Evolutionary conservation across 176 grass and related monocot species (phyloP), one percentile per base, ranked within the genome.

Genomic region (Triticum dicoccoides): DNA sequence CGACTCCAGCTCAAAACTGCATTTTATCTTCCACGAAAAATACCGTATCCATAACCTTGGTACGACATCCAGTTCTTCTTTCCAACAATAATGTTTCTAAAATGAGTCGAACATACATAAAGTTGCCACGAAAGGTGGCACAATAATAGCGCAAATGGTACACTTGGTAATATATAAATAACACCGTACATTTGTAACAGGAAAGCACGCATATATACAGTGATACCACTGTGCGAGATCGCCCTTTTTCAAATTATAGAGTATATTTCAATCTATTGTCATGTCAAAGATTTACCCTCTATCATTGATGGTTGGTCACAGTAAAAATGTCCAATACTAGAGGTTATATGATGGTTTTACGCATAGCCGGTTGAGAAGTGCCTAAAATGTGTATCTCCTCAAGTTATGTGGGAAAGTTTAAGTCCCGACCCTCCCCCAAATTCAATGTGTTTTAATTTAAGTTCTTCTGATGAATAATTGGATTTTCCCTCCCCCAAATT

Each of bases 201-300:
- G 1, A 65, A 79, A 78, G 4, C 3, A 41, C 56, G 2, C 47
- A 44, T 75, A 6, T 13, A n/a, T 73, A 61, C 4, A 37, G 81
- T 74, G 75, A 37, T 14, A 27, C 21, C 74, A 65, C 73, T 73
- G 15, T 67, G 64, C 32, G 10, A 80, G 41, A 61, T 80, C 14
- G 0, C 20, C 54, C 13, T 56, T 73, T 87, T 90, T 83, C 6
- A 9, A 18, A 66, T 45, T 47, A 2, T 8, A 21, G 66, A 33
- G 12, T 83, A 73, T 61, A 61, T 87, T 84, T 80, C 1, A 29
- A 83, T 83, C 73, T 61, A 35, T 49, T 84, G 89, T 87, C 89
- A 84, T 20, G 2, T 91, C 89, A 79, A 69, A 11, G 34, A 69
- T 15, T 59, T 38, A 27, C 20, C 65, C 4, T 66, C 20, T 23